Evolutionary conservation across 495 filamentous ascomycete genomes (phyloP), one percentile per base, ranked within the genome.

Genomic region (Tirmania nivea): DNA sequence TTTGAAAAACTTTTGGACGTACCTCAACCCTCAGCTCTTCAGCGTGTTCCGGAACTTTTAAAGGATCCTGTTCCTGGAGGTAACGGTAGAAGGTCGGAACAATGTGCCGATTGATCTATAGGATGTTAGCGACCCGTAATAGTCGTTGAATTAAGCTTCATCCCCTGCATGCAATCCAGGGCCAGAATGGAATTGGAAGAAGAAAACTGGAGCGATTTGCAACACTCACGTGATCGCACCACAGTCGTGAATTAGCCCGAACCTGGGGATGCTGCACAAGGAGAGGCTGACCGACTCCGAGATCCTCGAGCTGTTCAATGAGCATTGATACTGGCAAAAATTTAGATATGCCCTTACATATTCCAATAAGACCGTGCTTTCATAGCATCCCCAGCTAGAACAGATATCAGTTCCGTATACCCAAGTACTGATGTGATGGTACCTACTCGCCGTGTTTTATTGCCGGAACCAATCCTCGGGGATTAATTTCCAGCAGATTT

Each of bases 281-380:
- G 31, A 94, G 68, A 19, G 78, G 64, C 4, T 70, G 64, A 0
- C 78, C 78, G 19, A 69, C 63, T 53, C 75, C 70, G 48, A 87
- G 68, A 55, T 96, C 88, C 63, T 94, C 89, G 42, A 94, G 72
- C 77, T 45, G 17, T 19, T 14, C n/a, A n/a, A 31, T 31, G 25
- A 31, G 25, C 25, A 3, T 31, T 31, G 7, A 31, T 31, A 31
- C 7, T 31, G 25, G 25, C 25, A 7, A 31, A 31, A 31, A 20
- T 35, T 55, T 35, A 53, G 37, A 51, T 16, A 55, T 1, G 34
- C 71, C 84, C 81, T 68, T 45, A 45, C 39, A 45, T 93, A 94
- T 83, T 96, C 89, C 56, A 96, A 73, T 57, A 94, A 72, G 14
- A 94, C 83, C 0, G 77, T 77, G 62, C 84, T 90, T 65, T 94